These are phyloP conservation scores for Papiliotrema laurentii DNA, from an alignment of 1,284 basidiomycete species.

Conservation along the genomic window DNA sequence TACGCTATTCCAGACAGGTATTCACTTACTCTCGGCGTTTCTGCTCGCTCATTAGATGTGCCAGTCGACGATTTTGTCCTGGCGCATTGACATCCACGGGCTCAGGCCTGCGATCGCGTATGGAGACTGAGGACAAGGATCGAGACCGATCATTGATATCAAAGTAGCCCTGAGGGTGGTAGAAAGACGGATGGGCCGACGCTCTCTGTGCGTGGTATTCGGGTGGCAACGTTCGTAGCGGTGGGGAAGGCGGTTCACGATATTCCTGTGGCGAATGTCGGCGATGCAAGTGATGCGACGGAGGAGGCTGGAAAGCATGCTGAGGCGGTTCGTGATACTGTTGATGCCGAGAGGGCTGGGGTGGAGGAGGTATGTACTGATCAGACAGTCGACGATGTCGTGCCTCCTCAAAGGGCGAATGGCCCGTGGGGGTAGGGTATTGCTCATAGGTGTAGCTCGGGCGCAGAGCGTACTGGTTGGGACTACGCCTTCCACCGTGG, in stretches of 20 bases:
- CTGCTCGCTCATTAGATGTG: constrained; percentile 45
- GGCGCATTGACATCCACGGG: neutral
- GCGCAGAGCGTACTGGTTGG: neutral
- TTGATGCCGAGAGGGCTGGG: neutral
- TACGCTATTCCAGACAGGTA: too few relatives aligned
- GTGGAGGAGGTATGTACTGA: too few relatives aligned
- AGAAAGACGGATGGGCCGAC: neutral
- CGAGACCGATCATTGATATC: neutral
- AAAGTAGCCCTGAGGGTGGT: neutral
- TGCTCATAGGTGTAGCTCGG: neutral
- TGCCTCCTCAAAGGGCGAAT: neutral
- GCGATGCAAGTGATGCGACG: neutral
- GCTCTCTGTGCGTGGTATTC: neutral
- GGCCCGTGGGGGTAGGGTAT: neutral
- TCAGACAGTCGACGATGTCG: neutral
- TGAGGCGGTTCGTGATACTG: neutral
- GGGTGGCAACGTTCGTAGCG: constrained; percentile 1
- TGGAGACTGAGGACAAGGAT: neutral
- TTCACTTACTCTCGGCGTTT: constrained; percentile 43
- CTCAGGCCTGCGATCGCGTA: neutral
- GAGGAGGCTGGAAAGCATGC: neutral
- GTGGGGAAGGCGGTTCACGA: constrained; percentile 5
- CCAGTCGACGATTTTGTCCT: constrained; percentile 37
- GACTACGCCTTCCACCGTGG: neutral
- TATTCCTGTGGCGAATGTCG: neutral